phyloP scores from a whole-genome alignment of 768 basidiomycete genomes.

The Boletus pseudopeckii region DNA sequence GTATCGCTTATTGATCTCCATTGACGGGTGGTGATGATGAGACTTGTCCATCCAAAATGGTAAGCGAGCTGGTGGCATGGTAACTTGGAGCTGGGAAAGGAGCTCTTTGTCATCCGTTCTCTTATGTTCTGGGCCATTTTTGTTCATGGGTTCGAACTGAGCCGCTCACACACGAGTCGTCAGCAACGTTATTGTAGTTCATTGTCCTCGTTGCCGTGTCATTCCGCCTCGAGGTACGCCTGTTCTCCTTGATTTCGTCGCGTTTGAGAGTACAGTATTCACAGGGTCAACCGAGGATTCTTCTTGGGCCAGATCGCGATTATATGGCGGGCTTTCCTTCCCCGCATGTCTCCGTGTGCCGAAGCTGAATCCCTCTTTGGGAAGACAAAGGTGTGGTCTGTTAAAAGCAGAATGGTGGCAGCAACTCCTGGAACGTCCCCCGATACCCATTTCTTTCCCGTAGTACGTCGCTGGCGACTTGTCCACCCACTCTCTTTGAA shows the following conservation, averaged over 20 bases:
- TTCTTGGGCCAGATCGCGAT: neutral
- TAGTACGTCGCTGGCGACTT: conserved; percentile 20
- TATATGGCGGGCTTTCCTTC: neutral
- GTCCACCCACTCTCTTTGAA: conserved; percentile 4
- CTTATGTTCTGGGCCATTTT: neutral
- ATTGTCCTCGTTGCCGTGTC: neutral
- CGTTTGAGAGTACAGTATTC: neutral
- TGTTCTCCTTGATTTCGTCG: neutral
- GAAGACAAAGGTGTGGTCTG: conserved; percentile 10
- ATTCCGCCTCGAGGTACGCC: conserved; percentile 6
- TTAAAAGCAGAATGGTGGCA: neutral
- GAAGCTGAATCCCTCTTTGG: conserved; percentile 9
- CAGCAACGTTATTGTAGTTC: neutral
- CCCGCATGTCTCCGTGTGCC: neutral
- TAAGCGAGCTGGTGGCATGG: neutral
- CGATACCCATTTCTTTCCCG: conserved; percentile 4
- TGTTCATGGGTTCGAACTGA: neutral
- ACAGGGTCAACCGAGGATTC: neutral
- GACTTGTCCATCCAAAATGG: neutral
- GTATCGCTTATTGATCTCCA: no score
- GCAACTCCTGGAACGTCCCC: neutral
- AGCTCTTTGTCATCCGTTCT: neutral
- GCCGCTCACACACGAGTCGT: neutral
- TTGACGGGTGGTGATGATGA: neutral
- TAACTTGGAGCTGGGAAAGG: neutral